Evolutionary conservation across 1,284 basidiomycete genomes (phyloP).

Genomic region (Stereum hirsutum): DNA sequence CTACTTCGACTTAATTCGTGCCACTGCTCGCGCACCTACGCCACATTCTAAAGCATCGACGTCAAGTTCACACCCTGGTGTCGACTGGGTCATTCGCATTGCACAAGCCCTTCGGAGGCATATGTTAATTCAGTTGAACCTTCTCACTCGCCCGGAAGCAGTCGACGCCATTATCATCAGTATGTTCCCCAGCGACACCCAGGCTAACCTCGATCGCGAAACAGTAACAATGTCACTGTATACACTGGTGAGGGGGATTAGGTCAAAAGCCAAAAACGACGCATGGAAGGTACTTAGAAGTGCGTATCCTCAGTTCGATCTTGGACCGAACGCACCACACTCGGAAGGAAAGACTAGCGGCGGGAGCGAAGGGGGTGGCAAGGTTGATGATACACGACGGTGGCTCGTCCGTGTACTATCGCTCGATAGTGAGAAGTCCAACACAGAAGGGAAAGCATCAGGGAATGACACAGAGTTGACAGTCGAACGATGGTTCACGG

Average conservation of each 20-base stretch:
- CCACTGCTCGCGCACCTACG: too few relatives aligned
- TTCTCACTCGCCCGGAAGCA: constrained; percentile 13
- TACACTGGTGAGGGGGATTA: constrained; percentile 34
- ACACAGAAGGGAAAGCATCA: constrained; percentile 2
- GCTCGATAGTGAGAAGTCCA: constrained; percentile 1
- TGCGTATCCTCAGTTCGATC: constrained; percentile 50
- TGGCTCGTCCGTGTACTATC: constrained; percentile 47
- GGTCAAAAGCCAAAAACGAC: constrained; percentile 37
- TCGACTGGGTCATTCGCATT: background rate
- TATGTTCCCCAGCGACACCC: background rate
- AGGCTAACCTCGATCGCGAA: constrained; percentile 26
- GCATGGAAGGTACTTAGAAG: constrained; percentile 53
- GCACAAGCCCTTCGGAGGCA: constrained; percentile 5
- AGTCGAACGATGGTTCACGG: constrained; percentile 41
- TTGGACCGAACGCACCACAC: too few relatives aligned
- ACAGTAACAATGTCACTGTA: too few relatives aligned
- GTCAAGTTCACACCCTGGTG: background rate
- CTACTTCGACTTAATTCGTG: background rate
- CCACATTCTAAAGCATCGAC: too few relatives aligned
- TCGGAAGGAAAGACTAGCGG: too few relatives aligned
- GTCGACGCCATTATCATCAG: constrained; percentile 5
- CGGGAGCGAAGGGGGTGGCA: too few relatives aligned
- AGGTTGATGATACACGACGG: constrained; percentile 26
- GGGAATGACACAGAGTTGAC: background rate
- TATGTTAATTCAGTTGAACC: background rate